Conservation (phyloP, 345 rosid species). For the Aquilaria yunnanensis region DNA sequence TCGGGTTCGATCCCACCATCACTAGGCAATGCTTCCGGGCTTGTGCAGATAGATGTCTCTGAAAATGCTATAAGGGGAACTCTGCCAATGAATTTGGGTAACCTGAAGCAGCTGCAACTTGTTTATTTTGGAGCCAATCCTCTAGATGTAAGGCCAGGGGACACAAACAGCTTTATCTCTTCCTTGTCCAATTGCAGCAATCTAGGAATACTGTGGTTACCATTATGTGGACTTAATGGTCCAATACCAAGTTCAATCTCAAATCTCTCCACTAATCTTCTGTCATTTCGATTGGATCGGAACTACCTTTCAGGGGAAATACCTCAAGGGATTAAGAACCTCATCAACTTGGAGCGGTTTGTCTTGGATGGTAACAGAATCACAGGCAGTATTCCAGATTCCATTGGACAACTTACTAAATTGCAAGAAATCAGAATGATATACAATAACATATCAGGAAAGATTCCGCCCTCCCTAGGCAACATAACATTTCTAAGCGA, state of each 20-base stretch:
- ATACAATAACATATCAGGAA: constrained; percentile 3
- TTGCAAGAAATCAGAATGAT: constrained; percentile 9
- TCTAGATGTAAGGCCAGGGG: neutral
- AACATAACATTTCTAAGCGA: neutral
- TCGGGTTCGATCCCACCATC: constrained; percentile 16
- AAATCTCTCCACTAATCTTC: neutral
- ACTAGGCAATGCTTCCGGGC: constrained; percentile 7
- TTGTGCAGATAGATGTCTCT: neutral
- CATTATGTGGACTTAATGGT: constrained; percentile 1
- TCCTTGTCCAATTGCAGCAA: constrained; percentile 13
- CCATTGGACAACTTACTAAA: constrained; percentile 5
- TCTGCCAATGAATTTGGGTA: constrained; percentile 6
- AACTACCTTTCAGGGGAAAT: constrained; percentile 14
- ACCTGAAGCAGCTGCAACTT: constrained; percentile 1
- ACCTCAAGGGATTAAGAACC: constrained; percentile 8
- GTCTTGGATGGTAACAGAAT: constrained; percentile 3
- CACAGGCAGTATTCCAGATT: constrained; percentile 9
- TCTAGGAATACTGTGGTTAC: neutral
- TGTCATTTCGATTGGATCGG: neutral
- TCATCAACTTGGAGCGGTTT: constrained; percentile 5
- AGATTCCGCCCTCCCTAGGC: constrained; percentile 3
- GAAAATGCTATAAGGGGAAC: constrained; percentile 3
- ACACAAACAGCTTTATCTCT: neutral
- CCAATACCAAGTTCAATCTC: constrained; percentile 11
- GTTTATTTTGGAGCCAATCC: neutral